Percentiles rank a stretch among this genome's conserved stretches.
Evolutionary conservation across 768 basidiomycete genomes (phyloP).

Genomic region (Russula emetica): DNA sequence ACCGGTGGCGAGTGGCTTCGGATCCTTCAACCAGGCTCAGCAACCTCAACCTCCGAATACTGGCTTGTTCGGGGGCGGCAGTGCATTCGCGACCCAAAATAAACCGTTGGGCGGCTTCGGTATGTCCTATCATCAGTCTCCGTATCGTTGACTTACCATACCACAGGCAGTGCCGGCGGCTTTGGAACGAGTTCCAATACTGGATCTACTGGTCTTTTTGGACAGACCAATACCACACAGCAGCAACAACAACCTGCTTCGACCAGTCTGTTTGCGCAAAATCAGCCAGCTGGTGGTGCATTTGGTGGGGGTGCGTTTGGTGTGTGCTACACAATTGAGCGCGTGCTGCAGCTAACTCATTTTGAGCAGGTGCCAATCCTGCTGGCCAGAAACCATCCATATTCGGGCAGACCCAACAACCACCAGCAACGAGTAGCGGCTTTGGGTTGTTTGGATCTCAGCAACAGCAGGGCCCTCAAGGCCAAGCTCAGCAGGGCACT

Average conservation of each 20-base stretch:
- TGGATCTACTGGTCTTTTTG: constrained; percentile 30
- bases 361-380: constrained; percentile 15
- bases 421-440: constrained; percentile 19
- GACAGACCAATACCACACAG: constrained; percentile 31
- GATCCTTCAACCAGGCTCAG: constrained; percentile 37
- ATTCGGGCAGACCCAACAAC: constrained; percentile 26
- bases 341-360: not conserved
- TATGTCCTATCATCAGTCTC: not conserved
- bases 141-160: constrained; percentile 6
- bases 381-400: constrained; percentile 31
- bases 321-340: constrained; percentile 9
- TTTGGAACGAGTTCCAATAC: constrained; percentile 24
- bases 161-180: constrained; percentile 15
- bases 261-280: constrained; percentile 35
- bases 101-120: constrained; percentile 32
- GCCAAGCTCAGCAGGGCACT: constrained; percentile 33
- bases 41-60: constrained; percentile 23
- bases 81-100: constrained; percentile 36
- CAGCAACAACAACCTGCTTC: constrained; percentile 34
- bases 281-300: constrained; percentile 19
- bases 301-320: constrained; percentile 33
- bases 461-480: constrained; percentile 38
- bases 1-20: constrained; percentile 30
- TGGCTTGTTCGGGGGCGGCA: constrained; percentile 32
- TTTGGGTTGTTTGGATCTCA: constrained; percentile 35